Evolutionary conservation across 2,329 filamentous ascomycete species (phyloP), one percentile per base, ranked within the genome.

Genomic region (Metarhizium brunneum): DNA sequence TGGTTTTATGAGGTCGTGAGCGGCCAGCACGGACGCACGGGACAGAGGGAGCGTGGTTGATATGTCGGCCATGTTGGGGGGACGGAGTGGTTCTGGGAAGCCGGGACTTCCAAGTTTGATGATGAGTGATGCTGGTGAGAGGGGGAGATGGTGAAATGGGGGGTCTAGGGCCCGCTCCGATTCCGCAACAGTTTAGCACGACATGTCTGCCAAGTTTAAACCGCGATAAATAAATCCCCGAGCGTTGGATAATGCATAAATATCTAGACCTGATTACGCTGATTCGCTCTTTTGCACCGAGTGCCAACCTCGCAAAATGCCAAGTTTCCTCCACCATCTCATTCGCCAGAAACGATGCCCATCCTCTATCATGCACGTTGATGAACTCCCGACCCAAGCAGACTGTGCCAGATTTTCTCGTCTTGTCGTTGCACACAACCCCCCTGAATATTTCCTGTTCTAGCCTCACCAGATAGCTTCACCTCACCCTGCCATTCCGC

Each of bases 1-100:
- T 1, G 81, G 77, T 64, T 82, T 77, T 68, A 97, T 90, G 52
- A 90, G 78, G 50, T 76, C 71, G 73, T 90, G 86, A 4, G 92
- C 92, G 29, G 76, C 76, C 53, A 83, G 65, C 42, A 97, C 85
- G 14, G 88, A 91, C 53, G 76, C 72, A 49, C 89, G 85, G 18
- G 83, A 90, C 25, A 96, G 80, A 3, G 87, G 86, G 6, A 77
- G 82, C 52, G 77, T 84, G 83, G 54, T 54, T 63, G 58, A 38
- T 4, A 18, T 45, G 7, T 62, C 35, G 18, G 54, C 50, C 38
- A 52, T 57, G 25, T 40, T 16, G 11, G 11, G 38, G 7, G 38
- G 10, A 16, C 11, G 4, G 38, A 5, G 13, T 13, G 38, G 10
- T 40, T 13, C 8, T 40, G 11, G 11, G 38, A 16, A 40, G 14